A percentile compares a stretch with the other conserved stretches of the same genome.
phyloP scores from a whole-genome alignment of 75 land plant genomes.

The Adiantum capillusveneris region DNA sequence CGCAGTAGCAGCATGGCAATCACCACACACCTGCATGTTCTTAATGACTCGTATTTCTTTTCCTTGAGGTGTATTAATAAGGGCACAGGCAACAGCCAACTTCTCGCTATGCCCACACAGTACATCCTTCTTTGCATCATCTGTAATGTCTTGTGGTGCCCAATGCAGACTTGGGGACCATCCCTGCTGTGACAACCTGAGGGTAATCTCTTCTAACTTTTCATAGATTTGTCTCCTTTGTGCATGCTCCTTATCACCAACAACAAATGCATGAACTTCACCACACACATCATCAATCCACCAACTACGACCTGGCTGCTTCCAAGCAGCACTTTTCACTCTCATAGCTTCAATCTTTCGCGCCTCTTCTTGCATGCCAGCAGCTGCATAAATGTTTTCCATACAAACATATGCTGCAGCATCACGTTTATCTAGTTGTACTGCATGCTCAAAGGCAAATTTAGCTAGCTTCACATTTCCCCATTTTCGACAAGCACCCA shows the following conservation, averaged over 20 bases:
- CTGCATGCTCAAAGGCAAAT: background rate
- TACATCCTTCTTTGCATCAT: slow-evolving; percentile 16
- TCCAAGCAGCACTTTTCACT: background rate
- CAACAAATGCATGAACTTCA: slow-evolving; percentile 24
- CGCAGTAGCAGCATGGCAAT: slow-evolving; percentile 27
- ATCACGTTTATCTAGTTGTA: too few relatives aligned
- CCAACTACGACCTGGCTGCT: background rate
- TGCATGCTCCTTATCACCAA: slow-evolving; percentile 17
- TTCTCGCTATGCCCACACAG: slow-evolving; percentile 30
- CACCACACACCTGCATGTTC: slow-evolving; percentile 31
- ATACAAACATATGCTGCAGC: too few relatives aligned
- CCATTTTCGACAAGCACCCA: too few relatives aligned
- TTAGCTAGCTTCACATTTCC: background rate
- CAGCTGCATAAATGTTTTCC: too few relatives aligned
- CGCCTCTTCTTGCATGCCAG: background rate
- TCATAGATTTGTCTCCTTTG: slow-evolving; percentile 14
- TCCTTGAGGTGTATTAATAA: slow-evolving; percentile 10
- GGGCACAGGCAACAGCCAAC: slow-evolving; percentile 29
- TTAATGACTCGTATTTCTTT: slow-evolving; percentile 19
- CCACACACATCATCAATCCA: slow-evolving; percentile 24
- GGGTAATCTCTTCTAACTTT: slow-evolving; percentile 10
- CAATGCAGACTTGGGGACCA: slow-evolving; percentile 14
- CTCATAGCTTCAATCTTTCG: background rate
- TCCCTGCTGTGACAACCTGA: slow-evolving; percentile 11
- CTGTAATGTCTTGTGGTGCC: slow-evolving; percentile 16